Evolutionary conservation across 768 basidiomycete genomes (phyloP), one percentile per base, ranked within the genome.

Genomic region (Termitomyces sp.): DNA sequence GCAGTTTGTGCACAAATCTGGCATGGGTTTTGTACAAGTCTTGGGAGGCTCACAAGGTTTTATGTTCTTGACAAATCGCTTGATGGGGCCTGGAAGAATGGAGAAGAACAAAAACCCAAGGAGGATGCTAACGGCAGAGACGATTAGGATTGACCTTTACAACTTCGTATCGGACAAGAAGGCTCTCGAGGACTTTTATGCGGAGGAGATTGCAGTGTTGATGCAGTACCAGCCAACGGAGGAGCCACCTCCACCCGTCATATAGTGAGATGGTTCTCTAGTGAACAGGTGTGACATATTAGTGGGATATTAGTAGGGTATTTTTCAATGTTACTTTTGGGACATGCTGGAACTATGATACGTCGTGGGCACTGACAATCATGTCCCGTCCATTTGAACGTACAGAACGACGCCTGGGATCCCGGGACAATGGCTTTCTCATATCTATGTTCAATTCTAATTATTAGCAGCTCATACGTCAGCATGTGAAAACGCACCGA

Each of bases 1-100:
- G 20, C 96, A 98, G 70, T 98, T 93, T 71, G 90, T 97, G 36
- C 96, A 97, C 69, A 86, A 88, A 53, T 85, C 89, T 5, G 97
- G 97, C 1, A 85, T 91, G 29, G 94, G 92, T 9, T 94, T 98
- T 69, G 86, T 94, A 9, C 94, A 97, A 71, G 88, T 96, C 60
- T 69, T 95, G 5, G 92, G 89, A 2, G 92, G 87, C 1, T 72
- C 80, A 4, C 80, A 88, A 57, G 94, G 95, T 0, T 96, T 94
- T 73, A 73, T 94, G 61, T 96, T 96, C 79, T 78, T 94, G 66
- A 95, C 91, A 57, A 98, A 98, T 71, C 80, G 94, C 29, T 76
- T 96, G 60, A 89, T 92, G 80, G 87, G 83, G 3, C 81, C 87
- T 12, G 86, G 88, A 52, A 77, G 88, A 60, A 80, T 87, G 76